These are phyloP conservation scores for Naegleria lovaniensis DNA, from an alignment of 208 protist species.

Conservation along the genomic window DNA sequence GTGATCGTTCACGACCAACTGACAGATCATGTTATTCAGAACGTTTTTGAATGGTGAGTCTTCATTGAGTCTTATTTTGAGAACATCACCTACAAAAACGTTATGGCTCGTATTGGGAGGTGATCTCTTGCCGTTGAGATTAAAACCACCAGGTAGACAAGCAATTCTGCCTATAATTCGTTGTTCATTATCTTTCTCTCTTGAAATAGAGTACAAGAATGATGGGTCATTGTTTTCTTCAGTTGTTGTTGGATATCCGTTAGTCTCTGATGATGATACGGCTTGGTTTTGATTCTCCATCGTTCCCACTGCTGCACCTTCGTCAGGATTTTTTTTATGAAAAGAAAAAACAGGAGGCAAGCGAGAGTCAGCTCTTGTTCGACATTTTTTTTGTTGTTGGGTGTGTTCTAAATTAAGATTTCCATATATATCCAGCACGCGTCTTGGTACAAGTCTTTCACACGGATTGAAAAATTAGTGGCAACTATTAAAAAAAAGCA, in stretches of 20 bases:
- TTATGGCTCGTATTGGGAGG: background rate
- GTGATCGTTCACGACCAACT: background rate
- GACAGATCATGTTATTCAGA: background rate
- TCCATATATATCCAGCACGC: too few relatives aligned
- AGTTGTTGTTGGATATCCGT: background rate
- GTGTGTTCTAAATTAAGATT: too few relatives aligned
- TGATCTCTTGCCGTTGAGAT: background rate
- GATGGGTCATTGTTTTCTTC: background rate
- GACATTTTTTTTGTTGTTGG: too few relatives aligned
- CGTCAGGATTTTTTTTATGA: background rate
- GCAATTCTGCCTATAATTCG: background rate
- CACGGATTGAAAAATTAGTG: too few relatives aligned
- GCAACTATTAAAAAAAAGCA: too few relatives aligned
- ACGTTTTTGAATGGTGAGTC: background rate
- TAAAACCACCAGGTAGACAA: background rate
- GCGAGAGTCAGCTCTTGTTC: too few relatives aligned
- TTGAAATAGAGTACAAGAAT: background rate
- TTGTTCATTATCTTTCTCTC: background rate
- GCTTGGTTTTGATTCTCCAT: background rate
- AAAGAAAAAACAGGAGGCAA: background rate
- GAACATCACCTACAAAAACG: background rate
- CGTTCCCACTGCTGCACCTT: background rate
- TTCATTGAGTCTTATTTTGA: background rate
- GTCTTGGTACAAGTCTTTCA: too few relatives aligned
- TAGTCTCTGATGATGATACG: background rate